Evolutionary conservation across 495 filamentous ascomycete genomes (phyloP), one percentile per base, ranked within the genome.

Genomic region (Penicillium cinerascens): DNA sequence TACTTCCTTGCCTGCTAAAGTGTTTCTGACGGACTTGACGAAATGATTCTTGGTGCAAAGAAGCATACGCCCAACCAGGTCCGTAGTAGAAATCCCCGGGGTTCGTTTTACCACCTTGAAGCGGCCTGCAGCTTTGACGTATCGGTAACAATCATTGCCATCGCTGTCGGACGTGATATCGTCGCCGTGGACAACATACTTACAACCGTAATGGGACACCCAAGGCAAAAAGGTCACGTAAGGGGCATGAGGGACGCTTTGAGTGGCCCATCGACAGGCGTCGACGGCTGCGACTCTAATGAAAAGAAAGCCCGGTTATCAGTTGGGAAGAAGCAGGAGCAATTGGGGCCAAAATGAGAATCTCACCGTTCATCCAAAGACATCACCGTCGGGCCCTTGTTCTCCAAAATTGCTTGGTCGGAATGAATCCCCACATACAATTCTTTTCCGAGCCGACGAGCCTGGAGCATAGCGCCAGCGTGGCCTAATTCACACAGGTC

Each of bases 321-420:
- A 76, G 54, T 10, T 64, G 73, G 17, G 11, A 15, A 6, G 6
- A 13, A 41, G 16, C 17, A 44, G 25, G 37, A 21, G 37, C 21
- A 42, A 16, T 52, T 36, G 33, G 25, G 23, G 8, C n/a, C 5
- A 23, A 6, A 23, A 23, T 23, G 43, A 6, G 29, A 46, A 70
- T 23, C 74, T 52, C 56, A 89, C 84, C 93, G 88, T 77, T 99
- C 93, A 48, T 84, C 73, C 47, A 97, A 76, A 42, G 82, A 90
- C 93, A 99, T 99, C 45, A 99, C 93, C 4, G 92, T 96, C 3
- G 95, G 95, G 6, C 93, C 93, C 72, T 99, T 99, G 73, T 99
- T 95, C 51, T 89, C 88, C 38, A 95, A 77, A 63, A 99, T 99
- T 11, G 87, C 87, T 66, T 96, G 86, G 67, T 99, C 93, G 13